phyloP scores from a whole-genome alignment of 2,329 filamentous ascomycete species.

The Fusarium graminum region DNA sequence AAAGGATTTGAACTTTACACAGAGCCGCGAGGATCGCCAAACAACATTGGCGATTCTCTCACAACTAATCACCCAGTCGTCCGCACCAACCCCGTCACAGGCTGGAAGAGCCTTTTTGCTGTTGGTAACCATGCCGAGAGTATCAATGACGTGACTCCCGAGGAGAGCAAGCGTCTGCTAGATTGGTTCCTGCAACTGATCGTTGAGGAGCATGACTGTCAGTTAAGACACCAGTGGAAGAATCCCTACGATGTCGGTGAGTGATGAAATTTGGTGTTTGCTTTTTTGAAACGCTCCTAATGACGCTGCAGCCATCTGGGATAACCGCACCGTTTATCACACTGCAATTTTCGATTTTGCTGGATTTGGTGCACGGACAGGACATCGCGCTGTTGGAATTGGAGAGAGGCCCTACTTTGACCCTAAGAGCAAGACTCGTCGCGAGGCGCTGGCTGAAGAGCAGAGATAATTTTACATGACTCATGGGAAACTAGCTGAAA shows the following conservation, averaged over 20 bases:
- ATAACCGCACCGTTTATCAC: slow-evolving; percentile 9
- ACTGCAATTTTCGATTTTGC: slow-evolving; percentile 4
- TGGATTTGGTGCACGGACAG: slow-evolving; percentile 2
- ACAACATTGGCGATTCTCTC: not conserved
- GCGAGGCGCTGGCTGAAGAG: not conserved
- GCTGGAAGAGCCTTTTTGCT: slow-evolving; percentile 10
- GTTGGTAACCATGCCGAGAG: slow-evolving; percentile 1
- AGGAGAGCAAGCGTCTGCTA: slow-evolving; percentile 4
- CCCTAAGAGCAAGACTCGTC: not conserved
- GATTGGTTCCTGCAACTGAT: slow-evolving; percentile 10
- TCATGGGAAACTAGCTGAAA: not conserved
- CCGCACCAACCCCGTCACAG: slow-evolving; percentile 9
- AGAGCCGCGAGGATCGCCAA: not conserved
- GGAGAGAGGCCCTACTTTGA: slow-evolving; percentile 5
- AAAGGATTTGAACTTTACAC: slow-evolving; percentile 11
- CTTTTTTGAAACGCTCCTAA: not conserved
- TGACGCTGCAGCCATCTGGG: not conserved
- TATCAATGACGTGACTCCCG: slow-evolving; percentile 2
- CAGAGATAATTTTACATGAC: not conserved
- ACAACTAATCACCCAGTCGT: not conserved
- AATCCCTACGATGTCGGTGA: slow-evolving; percentile 3
- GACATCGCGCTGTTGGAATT: slow-evolving; percentile 5
- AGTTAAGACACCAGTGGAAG: slow-evolving; percentile 3
- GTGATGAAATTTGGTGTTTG: not conserved
- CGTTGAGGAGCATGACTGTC: slow-evolving; percentile 6